Percentiles rank a stretch among this genome's conserved stretches.
phyloP scores from a whole-genome alignment of 768 basidiomycete genomes.

The Fibroporia radiculosa region DNA sequence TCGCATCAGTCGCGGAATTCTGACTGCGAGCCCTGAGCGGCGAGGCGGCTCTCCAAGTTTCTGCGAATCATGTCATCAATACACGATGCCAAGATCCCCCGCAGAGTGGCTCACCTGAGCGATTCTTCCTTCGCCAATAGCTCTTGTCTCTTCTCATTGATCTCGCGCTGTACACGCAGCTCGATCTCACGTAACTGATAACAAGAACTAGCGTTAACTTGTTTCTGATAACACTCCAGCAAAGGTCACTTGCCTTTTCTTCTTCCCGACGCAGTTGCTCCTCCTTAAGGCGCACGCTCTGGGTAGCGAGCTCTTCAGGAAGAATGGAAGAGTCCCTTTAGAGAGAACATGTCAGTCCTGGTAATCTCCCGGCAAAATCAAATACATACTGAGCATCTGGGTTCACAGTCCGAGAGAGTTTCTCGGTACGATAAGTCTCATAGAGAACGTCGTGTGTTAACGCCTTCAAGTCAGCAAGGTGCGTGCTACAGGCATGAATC shows the following conservation, averaged over 20 bases:
- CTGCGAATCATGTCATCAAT: constrained; percentile 28
- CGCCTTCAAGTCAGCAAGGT: constrained; percentile 90
- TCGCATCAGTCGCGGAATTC: constrained; percentile 41
- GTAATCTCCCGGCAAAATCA: background rate
- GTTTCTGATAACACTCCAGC: background rate
- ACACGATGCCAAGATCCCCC: background rate
- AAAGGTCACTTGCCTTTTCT: constrained; percentile 60
- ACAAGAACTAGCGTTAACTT: background rate
- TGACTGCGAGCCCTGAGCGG: constrained; percentile 77
- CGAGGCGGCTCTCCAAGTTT: constrained; percentile 85
- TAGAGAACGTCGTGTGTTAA: constrained; percentile 91
- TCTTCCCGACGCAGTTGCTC: constrained; percentile 96
- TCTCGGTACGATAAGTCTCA: constrained; percentile 97
- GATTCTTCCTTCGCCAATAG: constrained; percentile 94
- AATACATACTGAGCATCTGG: constrained; percentile 55
- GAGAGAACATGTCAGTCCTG: constrained; percentile 16
- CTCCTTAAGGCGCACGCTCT: constrained; percentile 96
- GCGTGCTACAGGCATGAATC: constrained; percentile 52
- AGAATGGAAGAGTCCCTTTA: constrained; percentile 80
- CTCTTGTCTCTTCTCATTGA: constrained; percentile 96
- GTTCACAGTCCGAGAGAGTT: constrained; percentile 85
- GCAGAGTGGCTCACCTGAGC: constrained; percentile 48
- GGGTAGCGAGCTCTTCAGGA: constrained; percentile 94
- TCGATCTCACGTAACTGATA: constrained; percentile 90
- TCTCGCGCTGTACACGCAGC: constrained; percentile 95